Conservation (phyloP, 345 rosid genomes). For the Ricinus communis region DNA sequence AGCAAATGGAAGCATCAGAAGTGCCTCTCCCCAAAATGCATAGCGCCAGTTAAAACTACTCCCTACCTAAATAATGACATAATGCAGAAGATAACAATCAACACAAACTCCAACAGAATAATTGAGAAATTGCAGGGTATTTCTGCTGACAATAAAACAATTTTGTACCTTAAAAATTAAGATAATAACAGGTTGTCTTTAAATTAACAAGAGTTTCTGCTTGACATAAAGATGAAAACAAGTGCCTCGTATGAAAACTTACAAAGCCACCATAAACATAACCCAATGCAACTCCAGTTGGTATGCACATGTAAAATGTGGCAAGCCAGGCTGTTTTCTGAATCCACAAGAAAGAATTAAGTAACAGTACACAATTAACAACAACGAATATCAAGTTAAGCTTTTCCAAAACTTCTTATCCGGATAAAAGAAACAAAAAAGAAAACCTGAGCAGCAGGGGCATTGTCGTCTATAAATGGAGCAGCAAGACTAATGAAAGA, state of each 20-base stretch:
- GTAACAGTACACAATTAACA: no score
- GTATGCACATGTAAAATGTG: constrained; percentile 32
- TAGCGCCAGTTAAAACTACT: constrained; percentile 24
- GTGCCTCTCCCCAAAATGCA: constrained; percentile 29
- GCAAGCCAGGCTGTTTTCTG: constrained; percentile 37
- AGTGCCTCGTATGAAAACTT: constrained; percentile 3
- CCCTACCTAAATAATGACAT: constrained; percentile 20
- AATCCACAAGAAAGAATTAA: neutral
- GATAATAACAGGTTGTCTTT: neutral
- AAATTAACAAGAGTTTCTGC: neutral
- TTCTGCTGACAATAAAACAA: no score
- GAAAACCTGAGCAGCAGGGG: constrained; percentile 73
- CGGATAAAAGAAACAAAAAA: neutral
- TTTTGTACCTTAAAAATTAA: neutral
- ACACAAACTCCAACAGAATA: neutral
- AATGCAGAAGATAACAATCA: neutral
- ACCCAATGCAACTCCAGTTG: constrained; percentile 29
- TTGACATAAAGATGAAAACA: neutral
- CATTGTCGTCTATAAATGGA: constrained; percentile 95
- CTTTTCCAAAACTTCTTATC: no score
- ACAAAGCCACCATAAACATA: constrained; percentile 34
- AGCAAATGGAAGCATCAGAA: constrained; percentile 34
- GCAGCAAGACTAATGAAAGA: constrained; percentile 97
- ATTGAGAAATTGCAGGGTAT: neutral
- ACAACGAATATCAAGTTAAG: no score